Percentiles rank a stretch among this genome's conserved stretches.
Conservation (phyloP, 164 flowering plant species). For the Echeveria elegans region DNA sequence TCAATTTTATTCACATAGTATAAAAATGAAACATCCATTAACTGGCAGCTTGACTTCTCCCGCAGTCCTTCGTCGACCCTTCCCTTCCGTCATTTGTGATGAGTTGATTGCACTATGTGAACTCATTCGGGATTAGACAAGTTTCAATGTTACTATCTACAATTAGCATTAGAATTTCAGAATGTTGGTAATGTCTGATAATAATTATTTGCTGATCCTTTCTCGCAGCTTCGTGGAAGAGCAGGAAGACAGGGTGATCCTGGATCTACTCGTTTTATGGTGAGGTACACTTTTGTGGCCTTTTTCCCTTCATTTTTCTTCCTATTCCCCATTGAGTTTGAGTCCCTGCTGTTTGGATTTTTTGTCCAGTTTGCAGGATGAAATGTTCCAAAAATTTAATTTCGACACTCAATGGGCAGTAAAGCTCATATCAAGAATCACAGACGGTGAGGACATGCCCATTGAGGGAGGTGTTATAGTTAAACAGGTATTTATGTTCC, state of each 20-base stretch:
- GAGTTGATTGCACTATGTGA: too few species aligned
- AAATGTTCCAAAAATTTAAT: slow-evolving; percentile 95
- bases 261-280: slow-evolving; percentile 97
- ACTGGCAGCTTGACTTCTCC: too few species aligned
- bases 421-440: slow-evolving; percentile 72
- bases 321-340: background rate
- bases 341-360: background rate
- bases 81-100: too few species aligned
- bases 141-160: too few species aligned
- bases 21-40: too few species aligned
- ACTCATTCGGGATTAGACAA: too few species aligned
- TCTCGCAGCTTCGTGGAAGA: slow-evolving; percentile 89
- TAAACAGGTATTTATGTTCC: slow-evolving; percentile 51
- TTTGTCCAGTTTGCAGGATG: slow-evolving; percentile 83
- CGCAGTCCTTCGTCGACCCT: too few species aligned
- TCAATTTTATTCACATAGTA: too few species aligned
- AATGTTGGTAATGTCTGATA: background rate
- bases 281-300: slow-evolving; percentile 48
- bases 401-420: slow-evolving; percentile 93
- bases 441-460: slow-evolving; percentile 76
- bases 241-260: slow-evolving; percentile 99
- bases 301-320: background rate
- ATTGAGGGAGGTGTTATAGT: slow-evolving; percentile 76
- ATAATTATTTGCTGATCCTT: background rate
- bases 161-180: background rate